Conservation (phyloP, 1,284 basidiomycete species). For the Boletus semigastroideus region DNA sequence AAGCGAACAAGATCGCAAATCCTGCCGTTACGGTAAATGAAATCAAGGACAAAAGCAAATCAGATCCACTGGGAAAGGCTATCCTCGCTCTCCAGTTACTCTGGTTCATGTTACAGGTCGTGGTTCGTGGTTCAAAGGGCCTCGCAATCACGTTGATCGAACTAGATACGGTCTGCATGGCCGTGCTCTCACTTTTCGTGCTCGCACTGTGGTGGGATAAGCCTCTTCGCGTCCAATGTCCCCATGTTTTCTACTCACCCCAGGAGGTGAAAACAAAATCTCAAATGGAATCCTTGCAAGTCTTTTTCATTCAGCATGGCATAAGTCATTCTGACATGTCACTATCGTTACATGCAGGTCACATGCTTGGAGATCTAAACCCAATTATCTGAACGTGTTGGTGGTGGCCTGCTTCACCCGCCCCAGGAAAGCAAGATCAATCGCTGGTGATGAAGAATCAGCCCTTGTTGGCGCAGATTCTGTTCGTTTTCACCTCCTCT, state of each 20-base stretch:
- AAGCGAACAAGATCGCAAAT: constrained; percentile 1
- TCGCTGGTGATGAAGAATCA: background rate
- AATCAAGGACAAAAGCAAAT: constrained; percentile 1
- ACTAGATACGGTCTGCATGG: background rate
- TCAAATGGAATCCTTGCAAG: background rate
- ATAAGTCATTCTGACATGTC: background rate
- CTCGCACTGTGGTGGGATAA: background rate
- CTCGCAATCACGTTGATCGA: background rate
- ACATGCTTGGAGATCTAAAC: background rate
- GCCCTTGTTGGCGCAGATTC: background rate
- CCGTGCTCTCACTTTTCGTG: background rate
- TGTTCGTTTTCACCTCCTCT: background rate
- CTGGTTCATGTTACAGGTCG: background rate
- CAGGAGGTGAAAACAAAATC: background rate
- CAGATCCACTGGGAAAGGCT: background rate
- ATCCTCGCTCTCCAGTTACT: background rate
- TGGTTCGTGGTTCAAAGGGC: background rate
- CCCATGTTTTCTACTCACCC: background rate
- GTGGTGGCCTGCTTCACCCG: background rate
- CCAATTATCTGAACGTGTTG: background rate
- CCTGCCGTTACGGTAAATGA: background rate
- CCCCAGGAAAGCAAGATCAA: background rate
- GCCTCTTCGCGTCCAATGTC: background rate
- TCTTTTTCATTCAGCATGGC: background rate
- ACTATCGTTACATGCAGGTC: background rate